These are phyloP conservation scores for Pelargonium australe DNA, from an alignment of 441 rosid species.

Conservation along the genomic window DNA sequence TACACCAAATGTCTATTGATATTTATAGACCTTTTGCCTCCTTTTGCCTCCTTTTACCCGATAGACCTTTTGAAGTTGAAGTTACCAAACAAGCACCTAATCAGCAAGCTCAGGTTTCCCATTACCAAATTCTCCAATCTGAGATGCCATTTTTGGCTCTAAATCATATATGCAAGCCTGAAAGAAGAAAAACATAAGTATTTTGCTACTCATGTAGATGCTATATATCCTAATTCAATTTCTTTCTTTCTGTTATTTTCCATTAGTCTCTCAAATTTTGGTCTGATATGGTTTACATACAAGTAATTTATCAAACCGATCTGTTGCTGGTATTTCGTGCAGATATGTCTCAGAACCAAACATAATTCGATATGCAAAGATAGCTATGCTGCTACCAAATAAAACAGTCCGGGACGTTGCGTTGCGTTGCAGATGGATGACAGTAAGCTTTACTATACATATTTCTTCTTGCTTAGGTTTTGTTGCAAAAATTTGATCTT, in stretches of 20 bases:
- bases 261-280: not conserved
- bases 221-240: not conserved
- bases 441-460: conserved; percentile 17
- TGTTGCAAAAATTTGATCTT: not conserved
- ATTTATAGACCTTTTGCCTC: too few relatives aligned
- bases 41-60: too few relatives aligned
- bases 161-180: not conserved
- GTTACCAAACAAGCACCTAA: too few relatives aligned
- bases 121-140: not conserved
- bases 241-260: not conserved
- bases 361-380: conserved; percentile 25
- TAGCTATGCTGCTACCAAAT: conserved; percentile 24
- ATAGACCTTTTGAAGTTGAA: too few relatives aligned
- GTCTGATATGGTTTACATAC: not conserved
- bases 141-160: not conserved
- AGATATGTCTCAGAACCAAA: conserved; percentile 23
- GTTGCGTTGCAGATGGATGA: conserved; percentile 29
- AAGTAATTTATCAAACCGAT: not conserved
- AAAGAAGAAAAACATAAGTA: not conserved
- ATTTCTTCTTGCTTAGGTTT: not conserved
- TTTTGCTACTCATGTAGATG: not conserved
- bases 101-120: not conserved
- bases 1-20: too few relatives aligned
- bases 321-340: conserved; percentile 1
- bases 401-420: conserved; percentile 30